Evolutionary conservation across 2,329 filamentous ascomycete species (phyloP), one percentile per base, ranked within the genome.

Genomic region (Aphanoascus verrucosus): DNA sequence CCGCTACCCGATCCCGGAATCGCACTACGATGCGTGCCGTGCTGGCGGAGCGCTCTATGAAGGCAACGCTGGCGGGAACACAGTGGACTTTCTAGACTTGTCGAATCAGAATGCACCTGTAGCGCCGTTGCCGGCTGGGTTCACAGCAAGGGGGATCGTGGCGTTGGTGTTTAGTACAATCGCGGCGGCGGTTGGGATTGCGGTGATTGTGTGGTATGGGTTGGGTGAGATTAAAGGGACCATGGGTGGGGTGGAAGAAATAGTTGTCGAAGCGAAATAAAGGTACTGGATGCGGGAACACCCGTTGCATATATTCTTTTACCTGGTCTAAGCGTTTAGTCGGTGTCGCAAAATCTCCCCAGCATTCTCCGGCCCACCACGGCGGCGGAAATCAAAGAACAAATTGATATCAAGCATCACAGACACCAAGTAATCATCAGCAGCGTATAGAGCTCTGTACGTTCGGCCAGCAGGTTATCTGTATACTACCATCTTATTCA

Each of bases 31-130:
- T 17, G 57, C 58, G 4, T 64, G 62, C 50, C 55, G 48, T 19
- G 76, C 72, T 0, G 72, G 65, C 0, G 69, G 71, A 2, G 68
- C 80, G 0, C 75, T 79, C 0, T 77, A 71, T 0, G 61, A 62
- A 3, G 87, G 86, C 3, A 91, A 93, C 60, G 86, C 87, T 0
- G 87, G 85, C 0, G 86, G 75, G 0, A 87, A 89, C 62, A 82
- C 77, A 0, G 64, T 69, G 0, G 69, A 90, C 61, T 70, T 80
- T 5, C 67, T 85, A 0, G 78, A 91, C 58, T 69, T 88, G 2
- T 68, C 64, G 0, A 82, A 82, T 12, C 71, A 85, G 65, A 82
- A 81, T 55, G 67, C 62, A 40, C 72, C 75, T 1, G 78, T 80
- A 0, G 67, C 67, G 0, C 74, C 71, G 37, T 65, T 90, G 12